A percentile compares a stretch with the other conserved stretches of the same genome.
phyloP scores from a whole-genome alignment of 371 early-diverging fungal genomes.

The Apophysomyces variabilis region DNA sequence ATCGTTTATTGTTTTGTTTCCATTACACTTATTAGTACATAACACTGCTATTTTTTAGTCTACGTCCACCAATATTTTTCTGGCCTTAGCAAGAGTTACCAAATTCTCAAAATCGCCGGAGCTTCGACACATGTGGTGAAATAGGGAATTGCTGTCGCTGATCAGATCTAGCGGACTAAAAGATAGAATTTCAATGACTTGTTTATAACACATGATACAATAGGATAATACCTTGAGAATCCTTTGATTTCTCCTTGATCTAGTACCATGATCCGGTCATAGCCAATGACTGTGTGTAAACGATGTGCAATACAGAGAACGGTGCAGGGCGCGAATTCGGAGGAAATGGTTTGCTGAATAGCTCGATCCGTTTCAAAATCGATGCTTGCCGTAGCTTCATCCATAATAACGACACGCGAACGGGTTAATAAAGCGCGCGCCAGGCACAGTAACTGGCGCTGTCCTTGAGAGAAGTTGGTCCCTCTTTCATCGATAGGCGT shows the following conservation, averaged over 20 bases:
- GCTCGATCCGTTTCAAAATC: conserved; percentile 60
- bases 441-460: conserved; percentile 79
- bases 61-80: neutral
- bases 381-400: conserved; percentile 57
- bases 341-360: conserved; percentile 56
- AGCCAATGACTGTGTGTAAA: conserved; percentile 50
- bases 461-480: conserved; percentile 73
- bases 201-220: neutral
- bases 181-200: conserved; percentile 29
- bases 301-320: conserved; percentile 69
- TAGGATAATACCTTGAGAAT: conserved; percentile 16
- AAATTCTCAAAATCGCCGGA: conserved; percentile 71
- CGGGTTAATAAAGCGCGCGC: conserved; percentile 68
- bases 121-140: conserved; percentile 71
- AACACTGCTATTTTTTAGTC: too few species aligned
- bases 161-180: conserved; percentile 28
- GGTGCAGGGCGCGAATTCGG: conserved; percentile 57
- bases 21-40: too few species aligned
- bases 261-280: conserved; percentile 32
- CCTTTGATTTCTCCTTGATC: conserved; percentile 28
- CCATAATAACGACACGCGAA: conserved; percentile 51
- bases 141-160: conserved; percentile 47
- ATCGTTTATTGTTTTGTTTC: too few species aligned
- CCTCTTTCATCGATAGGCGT: conserved; percentile 67
- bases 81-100: conserved; percentile 49